Evolutionary conservation across 2,329 filamentous ascomycete genomes (phyloP).

Genomic region (Mycosphaerelloides madeirae): DNA sequence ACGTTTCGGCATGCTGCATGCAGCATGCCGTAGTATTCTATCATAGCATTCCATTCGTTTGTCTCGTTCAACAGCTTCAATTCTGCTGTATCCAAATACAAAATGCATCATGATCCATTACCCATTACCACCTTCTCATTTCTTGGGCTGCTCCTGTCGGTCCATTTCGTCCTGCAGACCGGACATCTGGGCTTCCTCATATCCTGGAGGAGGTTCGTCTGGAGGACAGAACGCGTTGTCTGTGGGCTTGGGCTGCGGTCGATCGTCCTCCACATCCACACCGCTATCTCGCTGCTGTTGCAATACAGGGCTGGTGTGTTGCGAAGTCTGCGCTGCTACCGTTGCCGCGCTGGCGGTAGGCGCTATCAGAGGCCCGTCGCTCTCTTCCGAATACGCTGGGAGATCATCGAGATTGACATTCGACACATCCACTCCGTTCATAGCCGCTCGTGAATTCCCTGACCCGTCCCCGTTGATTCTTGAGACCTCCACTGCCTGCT

Average conservation of each 20-base stretch:
- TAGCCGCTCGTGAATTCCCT: constrained; percentile 30
- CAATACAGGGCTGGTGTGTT: constrained; percentile 9
- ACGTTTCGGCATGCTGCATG: too few relatives aligned
- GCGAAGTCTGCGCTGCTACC: constrained; percentile 8
- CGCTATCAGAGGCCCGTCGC: constrained; percentile 37
- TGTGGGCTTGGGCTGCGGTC: constrained; percentile 15
- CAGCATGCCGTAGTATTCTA: too few relatives aligned
- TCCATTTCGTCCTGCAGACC: constrained; percentile 71
- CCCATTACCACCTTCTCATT: constrained; percentile 9
- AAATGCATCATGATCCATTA: too few relatives aligned
- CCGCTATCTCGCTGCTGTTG: constrained; percentile 19
- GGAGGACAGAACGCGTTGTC: constrained; percentile 45
- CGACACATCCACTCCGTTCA: constrained; percentile 48
- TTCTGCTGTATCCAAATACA: too few relatives aligned
- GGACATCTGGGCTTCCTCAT: constrained; percentile 84
- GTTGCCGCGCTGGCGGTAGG: constrained; percentile 32
- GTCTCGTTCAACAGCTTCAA: too few relatives aligned
- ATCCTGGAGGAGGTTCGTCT: constrained; percentile 79
- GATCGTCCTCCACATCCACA: constrained; percentile 9
- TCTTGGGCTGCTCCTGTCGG: constrained; percentile 31
- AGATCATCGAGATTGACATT: constrained; percentile 78
- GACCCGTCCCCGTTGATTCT: constrained; percentile 33
- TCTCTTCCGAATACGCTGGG: constrained; percentile 72
- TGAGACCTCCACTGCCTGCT: constrained; percentile 73
- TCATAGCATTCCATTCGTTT: too few relatives aligned